These are phyloP conservation scores for Hymenoscyphus salicellus DNA, from an alignment of 2,329 filamentous ascomycete genomes.

Conservation along the genomic window DNA sequence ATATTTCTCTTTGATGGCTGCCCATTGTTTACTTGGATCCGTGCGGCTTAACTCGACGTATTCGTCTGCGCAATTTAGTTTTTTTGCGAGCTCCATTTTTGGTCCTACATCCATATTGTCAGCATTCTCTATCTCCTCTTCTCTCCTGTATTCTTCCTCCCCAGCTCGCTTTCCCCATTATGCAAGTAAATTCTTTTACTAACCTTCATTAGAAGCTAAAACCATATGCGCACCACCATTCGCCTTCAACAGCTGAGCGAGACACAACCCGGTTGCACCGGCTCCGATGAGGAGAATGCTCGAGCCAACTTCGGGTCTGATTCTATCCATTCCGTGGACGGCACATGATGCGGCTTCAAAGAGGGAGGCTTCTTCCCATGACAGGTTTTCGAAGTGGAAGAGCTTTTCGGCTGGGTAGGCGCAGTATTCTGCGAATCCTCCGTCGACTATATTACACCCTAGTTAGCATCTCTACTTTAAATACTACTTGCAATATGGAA, in stretches of 20 bases:
- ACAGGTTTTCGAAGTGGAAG: constrained; percentile 21
- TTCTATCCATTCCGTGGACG: constrained; percentile 22
- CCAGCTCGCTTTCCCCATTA: no score
- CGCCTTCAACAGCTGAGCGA: constrained; percentile 20
- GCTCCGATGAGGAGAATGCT: constrained; percentile 22
- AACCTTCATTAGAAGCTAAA: constrained; percentile 18
- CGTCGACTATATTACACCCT: no score
- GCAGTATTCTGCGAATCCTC: constrained; percentile 20
- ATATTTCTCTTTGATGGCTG: constrained; percentile 20
- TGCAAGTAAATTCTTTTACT: not conserved
- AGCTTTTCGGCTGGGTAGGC: constrained; percentile 22
- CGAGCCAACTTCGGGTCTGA: constrained; percentile 23
- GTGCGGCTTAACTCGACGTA: constrained; percentile 20
- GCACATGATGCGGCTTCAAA: constrained; percentile 22
- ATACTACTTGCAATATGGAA: no score
- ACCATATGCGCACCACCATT: constrained; percentile 23
- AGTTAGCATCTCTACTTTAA: no score
- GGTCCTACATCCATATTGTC: not conserved
- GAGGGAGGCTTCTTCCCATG: constrained; percentile 20
- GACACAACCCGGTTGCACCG: constrained; percentile 18
- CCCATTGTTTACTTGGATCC: constrained; percentile 20
- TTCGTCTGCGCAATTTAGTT: constrained; percentile 20
- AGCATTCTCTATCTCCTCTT: not conserved
- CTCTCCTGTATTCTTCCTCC: no score
- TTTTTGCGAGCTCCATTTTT: constrained; percentile 23